These are phyloP conservation scores for Colletotrichum abscissum DNA, from an alignment of 2,329 filamentous ascomycete species.

Conservation along the genomic window DNA sequence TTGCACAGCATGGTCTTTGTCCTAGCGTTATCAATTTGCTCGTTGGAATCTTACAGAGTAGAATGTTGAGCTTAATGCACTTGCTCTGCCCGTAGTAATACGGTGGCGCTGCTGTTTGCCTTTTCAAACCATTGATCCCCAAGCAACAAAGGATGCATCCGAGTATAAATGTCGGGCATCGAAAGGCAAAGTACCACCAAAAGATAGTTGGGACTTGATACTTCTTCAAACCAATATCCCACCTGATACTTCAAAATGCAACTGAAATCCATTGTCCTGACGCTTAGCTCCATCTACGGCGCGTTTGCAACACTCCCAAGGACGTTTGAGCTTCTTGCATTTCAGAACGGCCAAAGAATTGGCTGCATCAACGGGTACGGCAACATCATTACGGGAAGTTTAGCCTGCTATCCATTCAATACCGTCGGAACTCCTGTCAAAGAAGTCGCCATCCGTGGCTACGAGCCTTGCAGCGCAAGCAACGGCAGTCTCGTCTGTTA, in stretches of 20 bases:
- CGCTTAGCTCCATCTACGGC: background rate
- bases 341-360: background rate
- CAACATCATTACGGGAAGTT: background rate
- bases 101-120: too few relatives aligned
- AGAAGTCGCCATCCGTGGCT: background rate
- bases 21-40: too few relatives aligned
- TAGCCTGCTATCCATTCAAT: background rate
- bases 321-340: background rate
- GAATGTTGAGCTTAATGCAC: too few relatives aligned
- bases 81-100: too few relatives aligned
- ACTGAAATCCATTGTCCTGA: background rate
- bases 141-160: too few relatives aligned
- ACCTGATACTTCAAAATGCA: constrained; percentile 17
- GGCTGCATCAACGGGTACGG: background rate
- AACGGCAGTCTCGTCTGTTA: background rate
- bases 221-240: too few relatives aligned
- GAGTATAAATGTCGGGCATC: too few relatives aligned
- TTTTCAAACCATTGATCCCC: too few relatives aligned
- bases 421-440: background rate
- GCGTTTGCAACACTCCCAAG: background rate
- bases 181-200: fast-evolving
- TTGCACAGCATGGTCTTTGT: too few relatives aligned
- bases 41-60: too few relatives aligned
- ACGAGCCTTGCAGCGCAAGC: background rate
- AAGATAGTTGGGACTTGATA: too few relatives aligned